Evolutionary conservation across 306 rosid genomes (phyloP), one percentile per base, ranked within the genome.

Genomic region (Spatholobus suberectus): DNA sequence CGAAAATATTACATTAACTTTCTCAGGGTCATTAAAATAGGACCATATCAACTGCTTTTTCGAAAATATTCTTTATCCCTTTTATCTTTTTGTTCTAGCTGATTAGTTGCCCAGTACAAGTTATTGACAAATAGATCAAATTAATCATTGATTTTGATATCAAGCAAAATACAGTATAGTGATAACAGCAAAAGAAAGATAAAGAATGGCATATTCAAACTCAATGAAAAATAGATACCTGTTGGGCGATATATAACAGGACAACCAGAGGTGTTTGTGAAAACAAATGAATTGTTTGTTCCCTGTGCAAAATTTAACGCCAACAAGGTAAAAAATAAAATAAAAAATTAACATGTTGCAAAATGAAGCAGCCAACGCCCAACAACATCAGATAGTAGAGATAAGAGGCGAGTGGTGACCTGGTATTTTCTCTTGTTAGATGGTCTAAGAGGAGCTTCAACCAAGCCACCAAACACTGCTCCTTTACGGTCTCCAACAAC

Each of bases 401-500:
- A 62, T 15, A 74, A 73, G 79, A 49, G 76, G 47, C 32, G 9
- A 59, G 67, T 66, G 2, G 81, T 51, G 77, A 95, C 99, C 98
- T 95, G 96, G 83, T 95, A 95, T 86, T 88, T 93, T 87, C 82
- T 92, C 88, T 89, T 93, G 83, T 66, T 89, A 54, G 92, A 87
- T 21, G 98, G 91, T 80, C 55, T 90, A 65, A 92, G 87, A 35
- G 99, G 99, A 82, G 99, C 98, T 87, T 95, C 99, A 82, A 95
- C 90, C 87, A 95, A 78, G 81, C 97, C 93, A 27, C 98, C 99
- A 90, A 95, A 95, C 41, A 94, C 97, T 37, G 94, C 97, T 79
- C 98, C 99, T 86, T 88, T 85, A 73, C 87, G 89, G 77, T 95
- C 99, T 66, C 99, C 96, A 76, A 93, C 96, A 86, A 93, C 96